phyloP scores from a whole-genome alignment of 2,329 filamentous ascomycete species.

The Phoma herbarum region DNA sequence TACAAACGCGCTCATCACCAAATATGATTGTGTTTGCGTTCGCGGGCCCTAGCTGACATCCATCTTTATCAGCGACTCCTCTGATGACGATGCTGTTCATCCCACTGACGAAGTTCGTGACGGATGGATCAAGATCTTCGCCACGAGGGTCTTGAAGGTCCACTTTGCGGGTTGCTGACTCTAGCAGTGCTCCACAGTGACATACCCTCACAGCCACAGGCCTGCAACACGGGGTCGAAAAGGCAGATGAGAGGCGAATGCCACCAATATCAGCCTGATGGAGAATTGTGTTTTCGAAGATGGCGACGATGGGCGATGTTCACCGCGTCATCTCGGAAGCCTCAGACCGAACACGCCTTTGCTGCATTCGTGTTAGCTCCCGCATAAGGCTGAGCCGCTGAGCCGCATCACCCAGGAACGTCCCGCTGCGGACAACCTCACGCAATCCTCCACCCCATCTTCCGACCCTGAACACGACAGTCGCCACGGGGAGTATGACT shows the following conservation, averaged over 20 bases:
- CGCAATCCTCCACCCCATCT: constrained; percentile 14
- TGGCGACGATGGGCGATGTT: constrained; percentile 6
- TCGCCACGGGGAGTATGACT: constrained; percentile 16
- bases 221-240: neutral
- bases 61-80: neutral
- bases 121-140: constrained; percentile 18
- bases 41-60: neutral
- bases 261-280: neutral
- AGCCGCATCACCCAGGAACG: constrained; percentile 15
- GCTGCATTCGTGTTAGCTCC: constrained; percentile 9
- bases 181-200: constrained; percentile 13
- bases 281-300: neutral
- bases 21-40: neutral
- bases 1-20: neutral
- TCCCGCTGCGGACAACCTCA: constrained; percentile 15
- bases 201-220: neutral
- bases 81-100: constrained; percentile 6
- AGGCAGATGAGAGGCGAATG: neutral
- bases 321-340: constrained; percentile 10
- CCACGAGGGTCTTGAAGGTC: constrained; percentile 9
- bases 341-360: constrained; percentile 9
- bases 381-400: constrained; percentile 15
- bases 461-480: constrained; percentile 15
- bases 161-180: constrained; percentile 13
- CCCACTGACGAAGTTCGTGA: constrained; percentile 2